A percentile compares a stretch with the other conserved stretches of the same genome.
phyloP scores from a whole-genome alignment of 1,139 yeast species.

The Protomyces lactucae-debilis region DNA sequence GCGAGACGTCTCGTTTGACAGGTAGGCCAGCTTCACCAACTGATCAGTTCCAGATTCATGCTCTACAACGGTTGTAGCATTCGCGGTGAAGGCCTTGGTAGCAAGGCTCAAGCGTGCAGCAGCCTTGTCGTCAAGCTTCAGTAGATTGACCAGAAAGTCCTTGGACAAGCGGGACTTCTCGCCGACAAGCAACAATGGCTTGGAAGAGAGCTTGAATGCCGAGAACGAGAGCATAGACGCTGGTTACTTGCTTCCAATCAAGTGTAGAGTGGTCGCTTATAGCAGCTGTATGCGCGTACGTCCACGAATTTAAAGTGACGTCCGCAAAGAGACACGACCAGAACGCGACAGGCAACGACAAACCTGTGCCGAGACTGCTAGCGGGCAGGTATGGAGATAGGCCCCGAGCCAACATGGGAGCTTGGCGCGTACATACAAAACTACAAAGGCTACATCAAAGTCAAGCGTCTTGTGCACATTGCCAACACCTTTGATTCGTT shows the following conservation, averaged over 20 bases:
- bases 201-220: background rate
- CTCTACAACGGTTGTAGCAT: constrained; percentile 1
- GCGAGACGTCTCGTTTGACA: constrained; percentile 3
- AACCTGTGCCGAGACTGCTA: background rate
- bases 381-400: background rate
- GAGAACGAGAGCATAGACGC: background rate
- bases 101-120: constrained; percentile 2
- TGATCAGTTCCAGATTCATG: background rate
- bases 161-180: constrained; percentile 13
- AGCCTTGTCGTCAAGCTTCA: background rate
- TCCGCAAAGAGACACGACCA: background rate
- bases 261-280: too few species aligned
- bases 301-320: too few species aligned
- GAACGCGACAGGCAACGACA: background rate
- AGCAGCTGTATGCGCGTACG: too few species aligned
- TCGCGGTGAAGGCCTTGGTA: constrained; percentile 8
- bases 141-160: constrained; percentile 1
- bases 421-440: constrained; percentile 17
- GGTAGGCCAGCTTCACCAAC: constrained; percentile 2
- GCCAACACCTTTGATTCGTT: constrained; percentile 30
- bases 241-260: too few species aligned
- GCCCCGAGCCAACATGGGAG: constrained; percentile 11
- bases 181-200: constrained; percentile 8
- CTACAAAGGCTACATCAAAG: constrained; percentile 29
- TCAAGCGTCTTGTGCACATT: constrained; percentile 31